Evolutionary conservation across 805 yeast genomes (phyloP), one percentile per base, ranked within the genome.

Genomic region (Millerozyma acaciae): DNA sequence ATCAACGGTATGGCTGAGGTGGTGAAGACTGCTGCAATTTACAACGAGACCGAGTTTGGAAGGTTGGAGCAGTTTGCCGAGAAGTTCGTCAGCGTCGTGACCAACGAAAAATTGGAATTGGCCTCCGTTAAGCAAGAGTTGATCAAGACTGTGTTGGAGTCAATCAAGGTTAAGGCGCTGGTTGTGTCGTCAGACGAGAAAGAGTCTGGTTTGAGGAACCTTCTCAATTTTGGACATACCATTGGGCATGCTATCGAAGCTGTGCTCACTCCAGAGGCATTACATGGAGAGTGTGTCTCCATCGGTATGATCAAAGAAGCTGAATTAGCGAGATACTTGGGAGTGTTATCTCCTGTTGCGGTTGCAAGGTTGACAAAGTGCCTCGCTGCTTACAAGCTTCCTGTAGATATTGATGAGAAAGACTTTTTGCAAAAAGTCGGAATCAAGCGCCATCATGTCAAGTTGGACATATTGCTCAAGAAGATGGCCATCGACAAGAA

Each of bases 281-380:
- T 93, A 28, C 98, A 93, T 53, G 98, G 98, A 39, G 98, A 93
- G 62, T 93, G 98, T 73, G 98, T 93, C n/a, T 74, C 97, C n/a
- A 75, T 93, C 40, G 98, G 98, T 43, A 84, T 88, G 75, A 80
- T 93, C 21, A 75, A 80, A 50, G 98, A 93, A 60, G 97, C 97
- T 4, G 98, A 93, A 60, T 71, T 93, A 43, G 74, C 96, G n/a
- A 77, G 98, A 52, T 87, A 86, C 58, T 68, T 85, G 50, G 97
- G 97, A 16, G 75, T 86, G 33, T 66, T 93, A 44, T 76, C 94
- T 1, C 93, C 97, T 4, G 90, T 87, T 3, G 96, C 95, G 2
- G 97, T 93, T 16, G 89, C 97, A 2, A 76, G 98, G 51, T 66
- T 93, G 35, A 63, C 85, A 18, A 85, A 87, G 50, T 84, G 94